These are phyloP conservation scores for Aplosporella prunicola DNA, from an alignment of 2,329 filamentous ascomycete genomes.

Conservation along the genomic window DNA sequence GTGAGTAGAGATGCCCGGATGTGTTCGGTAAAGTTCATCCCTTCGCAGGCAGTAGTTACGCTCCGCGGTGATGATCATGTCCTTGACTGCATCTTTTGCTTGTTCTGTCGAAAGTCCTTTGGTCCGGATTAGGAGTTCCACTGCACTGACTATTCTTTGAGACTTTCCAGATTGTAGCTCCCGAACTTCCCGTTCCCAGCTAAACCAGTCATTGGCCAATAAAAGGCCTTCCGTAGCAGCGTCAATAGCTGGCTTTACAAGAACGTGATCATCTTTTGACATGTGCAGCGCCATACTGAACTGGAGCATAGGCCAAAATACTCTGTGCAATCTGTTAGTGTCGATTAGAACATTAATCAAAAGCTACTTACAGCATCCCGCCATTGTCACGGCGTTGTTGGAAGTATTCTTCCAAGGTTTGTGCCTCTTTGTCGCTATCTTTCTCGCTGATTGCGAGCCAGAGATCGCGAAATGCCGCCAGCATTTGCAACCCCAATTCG, in stretches of 20 bases:
- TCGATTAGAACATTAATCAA: too few species aligned
- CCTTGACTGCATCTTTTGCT: not conserved
- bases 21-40: conserved; percentile 1
- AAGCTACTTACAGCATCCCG: not conserved
- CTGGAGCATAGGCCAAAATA: conserved; percentile 2
- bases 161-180: not conserved
- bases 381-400: not conserved
- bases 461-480: not conserved
- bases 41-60: not conserved
- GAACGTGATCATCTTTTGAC: not conserved
- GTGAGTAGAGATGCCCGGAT: not conserved
- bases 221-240: not conserved
- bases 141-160: not conserved
- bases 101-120: not conserved
- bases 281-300: not conserved
- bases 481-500: not conserved
- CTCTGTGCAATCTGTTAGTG: not conserved
- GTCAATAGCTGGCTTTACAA: not conserved
- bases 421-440: not conserved
- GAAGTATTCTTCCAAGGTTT: not conserved
- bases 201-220: not conserved
- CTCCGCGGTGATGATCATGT: not conserved
- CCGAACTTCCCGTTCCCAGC: not conserved
- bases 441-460: not conserved
- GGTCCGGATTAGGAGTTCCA: not conserved